These are phyloP conservation scores for Fraxinus velutina DNA, from an alignment of 305 asterid species.

Conservation along the genomic window DNA sequence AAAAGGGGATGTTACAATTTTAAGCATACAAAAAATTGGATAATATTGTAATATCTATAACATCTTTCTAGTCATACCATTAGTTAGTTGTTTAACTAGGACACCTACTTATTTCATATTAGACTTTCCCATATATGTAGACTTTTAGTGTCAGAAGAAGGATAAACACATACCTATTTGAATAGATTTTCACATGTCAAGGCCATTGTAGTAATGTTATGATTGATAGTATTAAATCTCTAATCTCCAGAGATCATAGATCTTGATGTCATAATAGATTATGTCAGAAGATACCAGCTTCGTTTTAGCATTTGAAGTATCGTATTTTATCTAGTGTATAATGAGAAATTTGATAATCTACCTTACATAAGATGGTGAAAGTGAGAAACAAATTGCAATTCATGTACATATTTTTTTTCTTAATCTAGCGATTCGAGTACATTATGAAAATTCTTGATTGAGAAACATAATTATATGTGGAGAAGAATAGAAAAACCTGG, in stretches of 20 bases:
- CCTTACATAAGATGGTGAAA: background rate
- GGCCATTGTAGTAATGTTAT: slow-evolving; percentile 1
- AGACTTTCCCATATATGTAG: background rate
- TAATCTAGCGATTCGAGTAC: slow-evolving; percentile 12
- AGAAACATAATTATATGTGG: slow-evolving; percentile 11
- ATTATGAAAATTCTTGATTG: background rate
- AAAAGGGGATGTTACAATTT: background rate
- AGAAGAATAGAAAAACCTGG: slow-evolving; percentile 47
- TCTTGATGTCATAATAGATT: slow-evolving; percentile 8
- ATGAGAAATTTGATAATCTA: slow-evolving; percentile 9
- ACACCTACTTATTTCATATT: background rate
- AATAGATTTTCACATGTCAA: background rate
- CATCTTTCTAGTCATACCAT: background rate
- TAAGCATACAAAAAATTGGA: background rate
- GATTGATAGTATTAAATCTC: slow-evolving; percentile 1
- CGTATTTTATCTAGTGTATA: slow-evolving; percentile 5
- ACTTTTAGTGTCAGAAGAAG: background rate
- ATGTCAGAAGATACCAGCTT: background rate
- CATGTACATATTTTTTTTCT: slow-evolving; percentile 5
- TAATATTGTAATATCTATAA: background rate
- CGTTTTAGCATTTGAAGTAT: background rate
- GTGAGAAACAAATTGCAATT: slow-evolving; percentile 6
- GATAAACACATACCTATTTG: background rate
- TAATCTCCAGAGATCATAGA: background rate
- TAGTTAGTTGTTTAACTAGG: background rate